Conservation (phyloP, 345 rosid genomes). For the Rhizophora mangle region DNA sequence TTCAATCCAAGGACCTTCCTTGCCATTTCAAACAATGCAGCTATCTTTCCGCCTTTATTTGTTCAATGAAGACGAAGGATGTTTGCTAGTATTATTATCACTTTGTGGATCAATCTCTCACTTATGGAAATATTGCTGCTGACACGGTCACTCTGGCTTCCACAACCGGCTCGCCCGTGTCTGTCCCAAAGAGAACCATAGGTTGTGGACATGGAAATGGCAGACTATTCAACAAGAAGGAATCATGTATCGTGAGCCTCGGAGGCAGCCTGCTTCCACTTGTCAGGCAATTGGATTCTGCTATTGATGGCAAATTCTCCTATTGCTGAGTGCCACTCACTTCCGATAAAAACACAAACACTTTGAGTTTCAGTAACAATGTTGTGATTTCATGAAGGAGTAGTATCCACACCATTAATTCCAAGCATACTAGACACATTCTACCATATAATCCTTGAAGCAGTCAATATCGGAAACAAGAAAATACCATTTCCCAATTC, state of each 20-base stretch:
- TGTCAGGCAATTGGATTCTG: neutral
- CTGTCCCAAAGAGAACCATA: neutral
- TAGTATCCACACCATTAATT: neutral
- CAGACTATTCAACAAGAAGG: neutral
- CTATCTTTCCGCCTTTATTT: neutral
- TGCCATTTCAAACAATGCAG: neutral
- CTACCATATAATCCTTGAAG: neutral
- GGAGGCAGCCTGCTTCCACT: neutral
- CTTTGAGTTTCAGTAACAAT: conserved; percentile 22
- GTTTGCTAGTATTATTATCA: neutral
- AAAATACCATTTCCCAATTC: conserved; percentile 5
- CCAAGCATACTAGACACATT: neutral
- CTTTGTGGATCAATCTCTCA: neutral
- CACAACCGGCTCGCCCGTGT: neutral
- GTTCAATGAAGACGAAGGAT: neutral
- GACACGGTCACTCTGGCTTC: conserved; percentile 30
- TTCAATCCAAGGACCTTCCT: conserved; percentile 4
- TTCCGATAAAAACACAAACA: neutral
- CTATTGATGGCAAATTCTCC: neutral
- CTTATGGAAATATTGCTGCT: conserved; percentile 6
- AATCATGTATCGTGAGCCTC: neutral
- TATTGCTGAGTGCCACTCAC: neutral
- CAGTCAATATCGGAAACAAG: neutral
- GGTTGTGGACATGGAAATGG: neutral
- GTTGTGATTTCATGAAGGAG: neutral